Base-by-base conservation (phyloP, 768 basidiomycete genomes). In the Tephrocybe sp. region DNA sequence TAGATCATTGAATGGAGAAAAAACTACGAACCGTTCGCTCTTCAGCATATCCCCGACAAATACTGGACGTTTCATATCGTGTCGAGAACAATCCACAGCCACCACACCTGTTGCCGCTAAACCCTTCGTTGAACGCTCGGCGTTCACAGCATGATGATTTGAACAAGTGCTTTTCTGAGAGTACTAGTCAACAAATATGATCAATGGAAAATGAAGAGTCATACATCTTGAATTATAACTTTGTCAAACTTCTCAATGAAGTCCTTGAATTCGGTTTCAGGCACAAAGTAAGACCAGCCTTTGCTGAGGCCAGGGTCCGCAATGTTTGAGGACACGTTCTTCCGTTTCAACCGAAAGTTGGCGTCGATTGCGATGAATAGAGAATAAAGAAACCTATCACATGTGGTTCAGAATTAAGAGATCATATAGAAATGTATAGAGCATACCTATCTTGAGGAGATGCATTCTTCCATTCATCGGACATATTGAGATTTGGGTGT, bases 401-500 rank as follows among this genome's bases (percentile, higher is more conserved):
- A n/a, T n/a, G 1, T 43, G 6, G 35, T 13, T 5, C 1, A 25
- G 4, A 5, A 1, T 18, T 2, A 5, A 22, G 15, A 25, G 22
- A n/a, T n/a, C n/a, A n/a, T 13, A 24, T 2, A 22, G 15, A 19
- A 25, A 36, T 7, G 42, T 16, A 15, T 9, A 27, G 25, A 41
- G 54, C 55, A 21, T 49, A 63, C 62, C 43, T 24, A 2, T 39
- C n/a, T 11, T 63, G 42, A 2, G 35, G 26, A 0, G 58, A 38
- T 0, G 44, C 55, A 9, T 59, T 22, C 16, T 60, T 40, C 64
- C 63, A 69, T 15, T 55, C 54, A 1, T 46, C 41, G 0, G 63
- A 63, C 0, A 73, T 37, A 52, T 71, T 72, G 1, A 62, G 56
- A 0, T 56, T 63, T 0, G 63, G 66, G 0, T 63, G 63, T 0